These are phyloP conservation scores for Aureobasidium musti DNA, from an alignment of 2,329 filamentous ascomycete genomes.

Conservation along the genomic window DNA sequence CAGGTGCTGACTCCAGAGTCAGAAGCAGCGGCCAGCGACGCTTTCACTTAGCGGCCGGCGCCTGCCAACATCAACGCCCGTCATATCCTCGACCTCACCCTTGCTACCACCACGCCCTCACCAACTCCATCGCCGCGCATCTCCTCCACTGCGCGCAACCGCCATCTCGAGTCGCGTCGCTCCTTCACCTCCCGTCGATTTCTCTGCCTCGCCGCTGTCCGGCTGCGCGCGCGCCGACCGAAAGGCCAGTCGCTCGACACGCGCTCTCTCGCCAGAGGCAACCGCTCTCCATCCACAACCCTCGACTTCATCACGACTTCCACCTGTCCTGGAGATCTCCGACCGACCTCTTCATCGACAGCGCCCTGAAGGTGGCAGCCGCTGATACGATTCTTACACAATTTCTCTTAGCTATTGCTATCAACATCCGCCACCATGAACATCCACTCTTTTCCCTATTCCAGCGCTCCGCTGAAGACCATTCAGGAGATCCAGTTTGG, in stretches of 20 bases:
- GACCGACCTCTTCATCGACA: conserved; percentile 10
- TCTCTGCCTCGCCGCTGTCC: conserved; percentile 18
- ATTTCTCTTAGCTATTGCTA: conserved; percentile 23
- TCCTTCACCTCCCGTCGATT: conserved; percentile 1
- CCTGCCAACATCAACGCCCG: conserved; percentile 18
- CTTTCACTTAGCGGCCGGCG: conserved; percentile 7
- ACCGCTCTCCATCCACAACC: conserved; percentile 4
- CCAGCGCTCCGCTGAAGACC: conserved; percentile 92
- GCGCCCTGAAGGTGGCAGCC: conserved; percentile 17
- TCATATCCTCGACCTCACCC: conserved; percentile 24
- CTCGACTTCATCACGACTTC: not conserved
- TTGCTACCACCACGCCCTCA: conserved; percentile 6
- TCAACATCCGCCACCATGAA: conserved; percentile 69
- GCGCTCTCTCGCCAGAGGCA: conserved; percentile 23
- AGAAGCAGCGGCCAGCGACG: not conserved
- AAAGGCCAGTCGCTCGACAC: conserved; percentile 28
- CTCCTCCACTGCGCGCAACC: conserved; percentile 14
- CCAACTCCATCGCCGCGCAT: conserved; percentile 2
- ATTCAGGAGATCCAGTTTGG: conserved; percentile 99
- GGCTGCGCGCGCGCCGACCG: conserved; percentile 27
- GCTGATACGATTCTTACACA: conserved; percentile 13
- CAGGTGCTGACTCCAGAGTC: not conserved
- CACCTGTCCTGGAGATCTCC: conserved; percentile 9
- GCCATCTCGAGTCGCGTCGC: conserved; percentile 8
- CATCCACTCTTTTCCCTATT: conserved; percentile 86